Evolutionary conservation across 2,329 filamentous ascomycete genomes (phyloP).

Genomic region (Diaporthe vaccinii): DNA sequence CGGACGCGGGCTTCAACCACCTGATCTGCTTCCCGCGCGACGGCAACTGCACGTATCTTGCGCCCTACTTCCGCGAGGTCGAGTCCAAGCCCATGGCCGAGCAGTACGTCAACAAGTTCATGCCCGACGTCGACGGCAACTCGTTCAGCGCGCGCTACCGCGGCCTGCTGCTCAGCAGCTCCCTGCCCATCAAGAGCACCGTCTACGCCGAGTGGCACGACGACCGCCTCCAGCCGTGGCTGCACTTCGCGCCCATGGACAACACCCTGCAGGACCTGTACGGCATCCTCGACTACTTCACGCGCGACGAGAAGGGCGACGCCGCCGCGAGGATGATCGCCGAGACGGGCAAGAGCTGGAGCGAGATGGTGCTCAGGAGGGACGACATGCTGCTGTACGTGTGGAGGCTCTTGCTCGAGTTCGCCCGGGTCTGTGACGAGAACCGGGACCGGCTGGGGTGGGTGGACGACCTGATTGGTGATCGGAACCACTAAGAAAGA

Average conservation of each 20-base stretch:
- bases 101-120: slow-evolving; percentile 72
- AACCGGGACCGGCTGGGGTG: slow-evolving; percentile 59
- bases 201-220: slow-evolving; percentile 84
- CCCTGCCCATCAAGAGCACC: slow-evolving; percentile 78
- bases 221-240: slow-evolving; percentile 75
- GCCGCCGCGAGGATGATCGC: slow-evolving; percentile 72
- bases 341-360: slow-evolving; percentile 71
- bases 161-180: slow-evolving; percentile 73
- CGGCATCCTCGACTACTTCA: slow-evolving; percentile 74
- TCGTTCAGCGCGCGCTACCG: slow-evolving; percentile 74
- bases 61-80: slow-evolving; percentile 52
- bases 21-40: slow-evolving; percentile 53
- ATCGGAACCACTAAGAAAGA: slow-evolving; percentile 10
- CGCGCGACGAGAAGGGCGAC: slow-evolving; percentile 66
- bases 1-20: slow-evolving; percentile 60
- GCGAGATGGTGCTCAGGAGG: slow-evolving; percentile 69
- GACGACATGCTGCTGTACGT: slow-evolving; percentile 79
- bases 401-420: slow-evolving; percentile 71
- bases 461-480: slow-evolving; percentile 55
- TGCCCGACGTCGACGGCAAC: slow-evolving; percentile 80
- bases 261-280: slow-evolving; percentile 78
- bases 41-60: slow-evolving; percentile 56
- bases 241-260: slow-evolving; percentile 80
- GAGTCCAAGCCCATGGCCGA: slow-evolving; percentile 57
- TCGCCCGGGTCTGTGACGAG: slow-evolving; percentile 64